A percentile compares a stretch with the other conserved stretches of the same genome.
phyloP scores from a whole-genome alignment of 495 filamentous ascomycete species.

The Penicillium chermesinum region DNA sequence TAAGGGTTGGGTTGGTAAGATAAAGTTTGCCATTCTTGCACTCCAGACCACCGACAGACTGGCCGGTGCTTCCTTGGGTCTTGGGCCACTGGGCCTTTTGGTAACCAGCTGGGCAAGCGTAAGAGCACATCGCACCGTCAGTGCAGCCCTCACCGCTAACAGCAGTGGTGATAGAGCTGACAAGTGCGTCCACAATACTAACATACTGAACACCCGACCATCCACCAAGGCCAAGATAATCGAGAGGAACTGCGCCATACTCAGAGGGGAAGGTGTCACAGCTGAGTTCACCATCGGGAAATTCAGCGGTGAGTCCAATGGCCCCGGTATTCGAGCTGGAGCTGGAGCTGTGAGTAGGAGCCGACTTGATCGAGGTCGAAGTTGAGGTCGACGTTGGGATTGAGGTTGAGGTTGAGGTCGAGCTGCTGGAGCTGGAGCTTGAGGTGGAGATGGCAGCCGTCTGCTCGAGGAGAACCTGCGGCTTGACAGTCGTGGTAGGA shows the following conservation, averaged over 20 bases:
- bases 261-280: conserved; percentile 73
- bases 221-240: conserved; percentile 64
- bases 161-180: conserved; percentile 59
- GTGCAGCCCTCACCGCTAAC: conserved; percentile 52
- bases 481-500: conserved; percentile 25
- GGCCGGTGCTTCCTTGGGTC: conserved; percentile 71
- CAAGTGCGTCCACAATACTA: conserved; percentile 29
- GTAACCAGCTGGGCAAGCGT: conserved; percentile 87
- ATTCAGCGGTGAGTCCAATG: conserved; percentile 58
- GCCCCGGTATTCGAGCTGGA: conserved; percentile 28
- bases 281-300: conserved; percentile 69
- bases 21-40: conserved; percentile 73
- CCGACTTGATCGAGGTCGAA: conserved; percentile 14
- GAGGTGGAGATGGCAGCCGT: conserved; percentile 17
- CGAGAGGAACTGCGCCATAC: conserved; percentile 72
- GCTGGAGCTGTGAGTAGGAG: conserved; percentile 12
- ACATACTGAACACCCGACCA: conserved; percentile 77
- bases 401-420: conserved; percentile 12
- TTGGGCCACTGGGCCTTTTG: conserved; percentile 90
- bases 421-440: conserved; percentile 16
- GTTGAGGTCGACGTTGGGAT: conserved; percentile 11
- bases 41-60: conserved; percentile 83
- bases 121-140: conserved; percentile 75
- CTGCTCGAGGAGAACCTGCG: conserved; percentile 22
- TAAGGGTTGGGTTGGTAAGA: conserved; percentile 61